Conservation (phyloP, 2,329 filamentous ascomycete species). For the Podosphaera fusca region DNA sequence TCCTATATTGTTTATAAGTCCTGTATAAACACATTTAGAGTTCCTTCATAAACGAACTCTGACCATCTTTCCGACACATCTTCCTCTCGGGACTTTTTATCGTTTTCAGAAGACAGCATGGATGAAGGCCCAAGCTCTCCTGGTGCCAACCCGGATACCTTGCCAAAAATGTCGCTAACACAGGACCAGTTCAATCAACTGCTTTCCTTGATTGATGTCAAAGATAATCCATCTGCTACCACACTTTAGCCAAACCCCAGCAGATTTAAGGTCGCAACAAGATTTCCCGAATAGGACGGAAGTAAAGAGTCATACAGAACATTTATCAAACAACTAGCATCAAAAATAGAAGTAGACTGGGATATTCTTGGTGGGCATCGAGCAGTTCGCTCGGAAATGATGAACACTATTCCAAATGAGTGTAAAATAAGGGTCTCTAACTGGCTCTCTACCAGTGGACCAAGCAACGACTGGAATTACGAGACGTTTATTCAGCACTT, state of each 20-base stretch:
- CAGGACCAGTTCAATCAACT: background rate
- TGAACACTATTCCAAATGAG: background rate
- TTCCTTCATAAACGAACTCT: background rate
- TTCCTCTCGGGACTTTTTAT: background rate
- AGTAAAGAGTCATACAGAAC: background rate
- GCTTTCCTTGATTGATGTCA: background rate
- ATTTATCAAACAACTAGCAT: background rate
- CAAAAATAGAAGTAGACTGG: background rate
- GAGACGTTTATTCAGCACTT: background rate
- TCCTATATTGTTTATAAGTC: too few relatives aligned
- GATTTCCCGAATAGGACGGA: background rate
- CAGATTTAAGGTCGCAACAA: background rate
- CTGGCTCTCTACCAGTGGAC: background rate
- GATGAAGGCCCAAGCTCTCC: too few relatives aligned
- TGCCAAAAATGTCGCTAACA: background rate
- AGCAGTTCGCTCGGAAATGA: background rate
- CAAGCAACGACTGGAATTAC: background rate
- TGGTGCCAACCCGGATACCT: background rate
- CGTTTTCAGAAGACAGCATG: background rate
- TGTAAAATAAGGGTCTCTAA: background rate
- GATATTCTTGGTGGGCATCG: background rate
- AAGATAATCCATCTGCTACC: background rate
- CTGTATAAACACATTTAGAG: background rate
- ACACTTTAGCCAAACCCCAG: background rate
- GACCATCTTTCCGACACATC: background rate